A percentile compares a stretch with the other conserved stretches of the same genome.
Evolutionary conservation across 148 eudicot species (phyloP).

Genomic region (Dianthus caryophyllus): DNA sequence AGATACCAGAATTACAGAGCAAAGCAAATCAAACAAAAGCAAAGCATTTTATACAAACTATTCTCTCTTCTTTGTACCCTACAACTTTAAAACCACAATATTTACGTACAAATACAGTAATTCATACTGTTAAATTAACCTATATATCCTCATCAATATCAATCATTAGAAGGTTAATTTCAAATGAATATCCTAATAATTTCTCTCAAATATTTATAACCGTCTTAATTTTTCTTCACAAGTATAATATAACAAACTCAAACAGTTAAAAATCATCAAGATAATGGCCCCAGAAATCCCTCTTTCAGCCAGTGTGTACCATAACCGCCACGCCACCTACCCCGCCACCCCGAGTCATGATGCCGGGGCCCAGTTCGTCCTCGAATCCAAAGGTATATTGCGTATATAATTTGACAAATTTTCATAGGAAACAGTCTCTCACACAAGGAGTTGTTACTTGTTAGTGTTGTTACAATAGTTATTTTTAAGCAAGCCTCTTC

Average conservation of each 20-base stretch:
- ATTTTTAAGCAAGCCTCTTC: too few relatives aligned
- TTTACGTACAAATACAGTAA: not conserved
- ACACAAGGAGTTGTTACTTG: too few relatives aligned
- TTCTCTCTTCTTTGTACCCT: not conserved
- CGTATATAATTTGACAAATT: too few relatives aligned
- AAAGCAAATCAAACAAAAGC: slow-evolving; percentile 10
- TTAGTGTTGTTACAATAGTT: too few relatives aligned
- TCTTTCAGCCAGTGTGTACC: slow-evolving; percentile 1
- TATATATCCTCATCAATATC: too few relatives aligned
- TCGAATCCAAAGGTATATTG: slow-evolving; percentile 70
- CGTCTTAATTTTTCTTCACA: not conserved
- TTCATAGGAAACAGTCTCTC: too few relatives aligned
- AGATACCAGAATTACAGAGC: not conserved
- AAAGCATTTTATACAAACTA: slow-evolving; percentile 10
- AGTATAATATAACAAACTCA: not conserved
- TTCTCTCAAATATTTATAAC: not conserved
- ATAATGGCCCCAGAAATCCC: slow-evolving; percentile 23
- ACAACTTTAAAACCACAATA: not conserved
- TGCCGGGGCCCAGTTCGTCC: slow-evolving; percentile 86
- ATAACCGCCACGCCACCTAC: not conserved
- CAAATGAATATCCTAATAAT: not conserved
- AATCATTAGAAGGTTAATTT: not conserved
- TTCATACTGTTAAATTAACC: too few relatives aligned
- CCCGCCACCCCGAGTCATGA: slow-evolving; percentile 28
- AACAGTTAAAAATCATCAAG: too few relatives aligned